Evolutionary conservation across 768 basidiomycete genomes (phyloP).

Genomic region (Hemileccinum rubropunctum): DNA sequence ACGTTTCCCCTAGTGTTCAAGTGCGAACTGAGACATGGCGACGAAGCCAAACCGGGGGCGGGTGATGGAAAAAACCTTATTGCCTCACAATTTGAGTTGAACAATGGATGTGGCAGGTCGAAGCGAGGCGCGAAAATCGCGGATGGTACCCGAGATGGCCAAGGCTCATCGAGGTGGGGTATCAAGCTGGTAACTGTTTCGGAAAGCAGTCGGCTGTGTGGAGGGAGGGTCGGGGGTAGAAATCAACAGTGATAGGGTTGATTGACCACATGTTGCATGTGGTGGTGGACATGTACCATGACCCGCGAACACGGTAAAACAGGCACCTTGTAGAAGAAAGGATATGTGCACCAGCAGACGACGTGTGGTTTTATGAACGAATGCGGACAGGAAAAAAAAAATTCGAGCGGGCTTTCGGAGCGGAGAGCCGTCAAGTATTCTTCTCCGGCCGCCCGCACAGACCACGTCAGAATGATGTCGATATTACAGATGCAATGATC

Average conservation of each 20-base stretch:
- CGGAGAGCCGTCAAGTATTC: background rate
- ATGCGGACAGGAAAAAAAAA: slow-evolving; percentile 1
- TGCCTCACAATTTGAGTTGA: background rate
- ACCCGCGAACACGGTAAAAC: slow-evolving; percentile 1
- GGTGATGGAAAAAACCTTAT: background rate
- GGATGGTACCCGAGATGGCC: background rate
- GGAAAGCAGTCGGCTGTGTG: slow-evolving; percentile 1
- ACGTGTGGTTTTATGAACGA: background rate
- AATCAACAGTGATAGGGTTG: slow-evolving; percentile 1
- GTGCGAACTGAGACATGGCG: slow-evolving; percentile 2
- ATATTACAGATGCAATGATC: slow-evolving; percentile 12
- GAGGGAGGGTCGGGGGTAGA: background rate
- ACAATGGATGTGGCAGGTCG: slow-evolving; percentile 3
- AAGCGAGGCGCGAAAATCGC: background rate
- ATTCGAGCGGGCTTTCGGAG: background rate
- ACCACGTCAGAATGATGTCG: slow-evolving; percentile 11
- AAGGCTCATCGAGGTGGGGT: background rate
- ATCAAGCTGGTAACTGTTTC: background rate
- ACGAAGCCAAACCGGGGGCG: background rate
- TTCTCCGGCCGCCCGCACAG: background rate
- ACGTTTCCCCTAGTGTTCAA: background rate
- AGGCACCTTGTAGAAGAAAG: background rate
- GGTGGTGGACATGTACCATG: slow-evolving; percentile 1
- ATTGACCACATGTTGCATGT: slow-evolving; percentile 3
- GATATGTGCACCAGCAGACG: background rate